These are phyloP conservation scores for Colletotrichum liaoningense DNA, from an alignment of 2,329 filamentous ascomycete genomes.

Conservation along the genomic window DNA sequence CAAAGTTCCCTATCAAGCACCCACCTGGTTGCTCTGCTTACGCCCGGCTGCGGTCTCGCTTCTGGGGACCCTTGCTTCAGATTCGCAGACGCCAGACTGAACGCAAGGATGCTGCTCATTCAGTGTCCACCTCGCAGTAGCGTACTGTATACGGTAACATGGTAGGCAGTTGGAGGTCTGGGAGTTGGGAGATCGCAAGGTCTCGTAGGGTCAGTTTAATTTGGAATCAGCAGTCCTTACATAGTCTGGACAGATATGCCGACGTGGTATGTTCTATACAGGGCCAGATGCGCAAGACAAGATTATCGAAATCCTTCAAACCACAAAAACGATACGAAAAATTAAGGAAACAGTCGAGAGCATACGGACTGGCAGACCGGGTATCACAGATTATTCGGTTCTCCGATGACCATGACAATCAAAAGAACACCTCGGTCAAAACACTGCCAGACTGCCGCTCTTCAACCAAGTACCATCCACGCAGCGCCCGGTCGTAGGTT, in stretches of 20 bases:
- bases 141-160: not conserved
- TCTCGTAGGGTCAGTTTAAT: slow-evolving; percentile 20
- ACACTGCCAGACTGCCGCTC: not conserved
- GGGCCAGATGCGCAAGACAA: not conserved
- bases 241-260: not conserved
- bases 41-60: slow-evolving; percentile 27
- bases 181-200: slow-evolving; percentile 9
- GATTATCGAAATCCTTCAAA: not conserved
- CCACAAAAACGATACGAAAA: not conserved
- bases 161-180: slow-evolving; percentile 1
- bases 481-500: too few species aligned
- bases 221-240: not conserved
- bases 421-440: not conserved
- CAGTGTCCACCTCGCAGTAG: slow-evolving; percentile 12
- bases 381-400: not conserved
- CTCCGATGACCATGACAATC: too few species aligned
- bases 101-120: slow-evolving; percentile 10
- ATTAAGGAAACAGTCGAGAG: not conserved
- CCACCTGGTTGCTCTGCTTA: slow-evolving; percentile 10
- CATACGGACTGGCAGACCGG: not conserved
- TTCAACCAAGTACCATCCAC: not conserved
- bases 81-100: not conserved
- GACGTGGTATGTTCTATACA: not conserved
- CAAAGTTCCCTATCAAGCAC: slow-evolving; percentile 17
- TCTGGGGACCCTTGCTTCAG: slow-evolving; percentile 18